Evolutionary conservation across 768 basidiomycete genomes (phyloP).

Genomic region (Gautieria morchelliformis): DNA sequence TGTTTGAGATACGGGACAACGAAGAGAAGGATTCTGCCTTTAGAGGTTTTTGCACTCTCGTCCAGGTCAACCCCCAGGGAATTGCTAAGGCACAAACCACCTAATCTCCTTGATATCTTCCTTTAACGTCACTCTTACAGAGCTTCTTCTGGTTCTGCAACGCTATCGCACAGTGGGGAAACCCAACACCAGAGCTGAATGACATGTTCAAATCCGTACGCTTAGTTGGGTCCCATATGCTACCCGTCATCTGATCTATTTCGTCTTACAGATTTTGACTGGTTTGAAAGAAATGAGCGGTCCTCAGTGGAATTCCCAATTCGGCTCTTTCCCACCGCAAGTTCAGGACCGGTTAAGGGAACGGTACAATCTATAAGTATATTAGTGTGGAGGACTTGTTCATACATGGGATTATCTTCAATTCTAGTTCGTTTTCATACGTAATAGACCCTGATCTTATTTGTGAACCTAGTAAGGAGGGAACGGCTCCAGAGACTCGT

Average conservation of each 20-base stretch:
- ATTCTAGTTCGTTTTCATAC: background rate
- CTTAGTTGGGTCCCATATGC: background rate
- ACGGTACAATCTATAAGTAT: constrained; percentile 72
- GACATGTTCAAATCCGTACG: constrained; percentile 74
- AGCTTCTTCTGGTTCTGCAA: constrained; percentile 97
- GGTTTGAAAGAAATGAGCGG: constrained; percentile 88
- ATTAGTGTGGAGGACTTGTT: background rate
- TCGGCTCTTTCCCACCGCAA: constrained; percentile 73
- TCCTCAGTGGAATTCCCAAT: constrained; percentile 77
- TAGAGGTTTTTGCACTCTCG: constrained; percentile 91
- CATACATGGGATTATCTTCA: constrained; percentile 4
- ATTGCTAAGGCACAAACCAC: constrained; percentile 66
- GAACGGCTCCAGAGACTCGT: too few species aligned
- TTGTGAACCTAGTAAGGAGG: too few species aligned
- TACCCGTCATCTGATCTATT: background rate
- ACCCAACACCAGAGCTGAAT: constrained; percentile 85
- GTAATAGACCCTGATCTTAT: background rate
- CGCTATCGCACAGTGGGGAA: constrained; percentile 91
- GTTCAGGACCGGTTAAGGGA: constrained; percentile 81
- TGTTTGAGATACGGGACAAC: constrained; percentile 98
- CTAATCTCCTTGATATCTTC: constrained; percentile 1
- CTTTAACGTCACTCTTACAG: constrained; percentile 35
- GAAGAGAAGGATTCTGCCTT: constrained; percentile 99
- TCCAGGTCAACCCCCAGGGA: constrained; percentile 89
- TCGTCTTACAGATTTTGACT: constrained; percentile 45